Conservation (phyloP, 495 filamentous ascomycete genomes). For the Apodospora peruviana region DNA sequence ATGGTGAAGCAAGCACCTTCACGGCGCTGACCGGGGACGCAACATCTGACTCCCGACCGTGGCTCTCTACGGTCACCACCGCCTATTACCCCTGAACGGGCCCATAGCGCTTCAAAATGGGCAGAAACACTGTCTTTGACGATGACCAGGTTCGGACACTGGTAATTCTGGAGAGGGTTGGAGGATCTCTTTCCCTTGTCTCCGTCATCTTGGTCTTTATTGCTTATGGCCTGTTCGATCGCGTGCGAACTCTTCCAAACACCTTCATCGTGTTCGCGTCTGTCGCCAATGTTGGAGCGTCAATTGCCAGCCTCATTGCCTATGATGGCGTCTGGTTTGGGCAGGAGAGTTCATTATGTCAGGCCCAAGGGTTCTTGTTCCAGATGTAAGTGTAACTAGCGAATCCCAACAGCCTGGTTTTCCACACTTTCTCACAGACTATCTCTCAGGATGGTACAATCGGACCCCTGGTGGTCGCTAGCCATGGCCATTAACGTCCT, state of each 20-base stretch:
- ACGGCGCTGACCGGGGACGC: neutral
- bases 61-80: neutral
- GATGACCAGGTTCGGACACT: conserved; percentile 25
- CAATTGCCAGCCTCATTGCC: conserved; percentile 63
- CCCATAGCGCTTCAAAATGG: neutral
- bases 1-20: neutral
- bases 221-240: conserved; percentile 51
- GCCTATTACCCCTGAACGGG: neutral
- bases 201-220: conserved; percentile 61
- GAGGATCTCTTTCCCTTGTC: conserved; percentile 52
- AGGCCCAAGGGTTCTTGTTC: conserved; percentile 72
- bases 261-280: conserved; percentile 72
- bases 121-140: neutral
- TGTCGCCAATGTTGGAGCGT: conserved; percentile 66
- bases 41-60: neutral
- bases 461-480: conserved; percentile 54
- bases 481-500: conserved; percentile 85
- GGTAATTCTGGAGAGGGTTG: conserved; percentile 32
- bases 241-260: conserved; percentile 68
- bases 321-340: conserved; percentile 44
- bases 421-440: neutral
- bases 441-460: conserved; percentile 45
- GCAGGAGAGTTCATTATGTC: conserved; percentile 52
- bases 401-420: neutral
- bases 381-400: conserved; percentile 38